Base-by-base conservation (phyloP, 306 rosid species). In the Sechiopsis laciniata region DNA sequence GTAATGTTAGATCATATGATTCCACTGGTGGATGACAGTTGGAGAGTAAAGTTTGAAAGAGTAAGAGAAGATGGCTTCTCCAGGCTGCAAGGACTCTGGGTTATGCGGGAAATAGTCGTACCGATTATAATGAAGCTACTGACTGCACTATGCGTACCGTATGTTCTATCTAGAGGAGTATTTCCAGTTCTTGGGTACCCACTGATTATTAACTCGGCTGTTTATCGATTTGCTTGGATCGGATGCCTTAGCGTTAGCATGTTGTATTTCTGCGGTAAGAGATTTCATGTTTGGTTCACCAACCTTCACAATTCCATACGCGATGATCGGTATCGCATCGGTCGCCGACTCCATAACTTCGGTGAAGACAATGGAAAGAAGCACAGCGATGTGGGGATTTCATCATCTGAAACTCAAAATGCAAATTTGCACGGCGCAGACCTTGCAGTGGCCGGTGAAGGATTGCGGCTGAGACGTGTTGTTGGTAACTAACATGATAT, bases 1-100 rank as follows among this genome's bases (percentile, higher is more conserved):
- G 96, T 95, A 64, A 95, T 90, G 99, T 76, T 95, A 85, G 99
- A 95, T 81, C 99, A 95, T 82, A 91, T 95, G 96, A 95, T 95
- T 90, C 99, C 99, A 19, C 82, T 95, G 40, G 78, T 91, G 72
- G 99, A 95, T 45, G 99, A 95, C 63, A 95, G 89, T 72, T 95
- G 99, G 99, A 89, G 99, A 20, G 82, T 82, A 17, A 95, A 95
- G 78, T 95, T 95, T 46, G 97, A 89, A 84, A 86, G 99, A 71
- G 99, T 95, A 80, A 89, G 97, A 79, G 97, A 91, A 75, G 93
- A 95, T 70, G 99, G 99, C 70, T 95, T 95, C 84, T 91, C 99
- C 10, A 80, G 99, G 89, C 85, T 95, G 75, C 96, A 88, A 83
- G 97, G 97, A 63, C 91, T 95, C 10, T 95, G 99, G 99, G 99